These are phyloP conservation scores for Xylaria castorea DNA, from an alignment of 495 filamentous ascomycete genomes.

Conservation along the genomic window DNA sequence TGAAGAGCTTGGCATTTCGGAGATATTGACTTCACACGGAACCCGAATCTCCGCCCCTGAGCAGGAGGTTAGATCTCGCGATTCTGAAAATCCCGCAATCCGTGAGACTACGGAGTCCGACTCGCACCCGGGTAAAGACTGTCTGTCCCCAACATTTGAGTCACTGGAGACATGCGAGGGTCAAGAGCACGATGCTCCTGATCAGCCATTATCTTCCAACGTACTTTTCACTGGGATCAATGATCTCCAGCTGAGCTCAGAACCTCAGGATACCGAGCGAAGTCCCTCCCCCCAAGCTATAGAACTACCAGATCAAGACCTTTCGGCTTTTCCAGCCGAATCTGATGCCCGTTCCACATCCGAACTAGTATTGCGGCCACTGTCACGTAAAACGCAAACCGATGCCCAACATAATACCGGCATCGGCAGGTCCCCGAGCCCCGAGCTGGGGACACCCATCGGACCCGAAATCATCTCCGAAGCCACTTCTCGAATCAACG, in stretches of 20 bases:
- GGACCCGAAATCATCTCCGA: neutral
- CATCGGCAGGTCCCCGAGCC: conserved; percentile 17
- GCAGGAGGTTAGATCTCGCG: neutral
- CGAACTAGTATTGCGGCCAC: neutral
- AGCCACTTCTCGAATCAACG: neutral
- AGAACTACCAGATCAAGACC: conserved; percentile 14
- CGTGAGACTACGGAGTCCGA: conserved; percentile 1
- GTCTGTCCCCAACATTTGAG: neutral
- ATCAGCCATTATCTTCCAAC: neutral
- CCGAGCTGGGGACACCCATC: conserved; percentile 22
- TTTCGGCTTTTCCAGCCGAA: neutral
- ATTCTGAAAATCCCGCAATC: neutral
- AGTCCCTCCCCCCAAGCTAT: conserved; percentile 3
- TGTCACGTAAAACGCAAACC: neutral
- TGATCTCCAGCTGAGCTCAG: neutral
- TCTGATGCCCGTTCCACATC: neutral
- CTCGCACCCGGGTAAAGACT: neutral
- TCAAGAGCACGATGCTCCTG: neutral
- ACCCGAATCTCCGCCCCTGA: neutral
- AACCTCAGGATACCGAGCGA: neutral
- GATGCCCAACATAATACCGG: neutral
- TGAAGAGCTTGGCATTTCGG: neutral
- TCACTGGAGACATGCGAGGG: neutral
- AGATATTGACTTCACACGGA: neutral
- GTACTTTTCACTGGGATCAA: conserved; percentile 6